Evolutionary conservation across 768 basidiomycete genomes (phyloP).

Genomic region (Psilocybe tampanensis): DNA sequence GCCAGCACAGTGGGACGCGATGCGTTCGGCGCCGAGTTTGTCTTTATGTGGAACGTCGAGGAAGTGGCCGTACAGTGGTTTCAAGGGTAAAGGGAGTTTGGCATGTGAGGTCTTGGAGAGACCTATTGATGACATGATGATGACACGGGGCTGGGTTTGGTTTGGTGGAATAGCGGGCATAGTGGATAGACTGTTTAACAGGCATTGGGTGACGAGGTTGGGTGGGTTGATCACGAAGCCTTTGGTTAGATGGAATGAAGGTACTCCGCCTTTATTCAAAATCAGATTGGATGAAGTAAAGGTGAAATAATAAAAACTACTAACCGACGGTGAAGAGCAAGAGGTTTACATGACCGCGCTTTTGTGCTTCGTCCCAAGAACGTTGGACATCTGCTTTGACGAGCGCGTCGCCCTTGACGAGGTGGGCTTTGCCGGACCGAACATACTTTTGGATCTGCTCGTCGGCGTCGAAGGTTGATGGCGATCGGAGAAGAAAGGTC

Average conservation of each 20-base stretch:
- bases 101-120: slow-evolving; percentile 46
- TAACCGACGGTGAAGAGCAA: slow-evolving; percentile 64
- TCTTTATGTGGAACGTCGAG: slow-evolving; percentile 54
- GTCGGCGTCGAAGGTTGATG: slow-evolving; percentile 55
- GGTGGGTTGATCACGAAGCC: slow-evolving; percentile 51
- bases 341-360: slow-evolving; percentile 45
- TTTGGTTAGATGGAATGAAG: slow-evolving; percentile 45
- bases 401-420: slow-evolving; percentile 66
- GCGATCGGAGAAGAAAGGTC: slow-evolving; percentile 62
- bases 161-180: slow-evolving; percentile 50
- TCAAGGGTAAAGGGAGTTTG: slow-evolving; percentile 48
- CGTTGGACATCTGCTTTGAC: slow-evolving; percentile 49
- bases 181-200: slow-evolving; percentile 59
- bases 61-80: slow-evolving; percentile 49
- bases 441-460: slow-evolving; percentile 53
- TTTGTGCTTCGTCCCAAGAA: slow-evolving; percentile 51
- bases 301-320: too few relatives aligned
- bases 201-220: slow-evolving; percentile 59
- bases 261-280: slow-evolving; percentile 43
- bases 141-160: slow-evolving; percentile 44
- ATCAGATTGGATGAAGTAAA: too few relatives aligned
- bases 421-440: slow-evolving; percentile 48
- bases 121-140: slow-evolving; percentile 57
- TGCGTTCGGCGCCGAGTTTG: slow-evolving; percentile 61
- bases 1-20: slow-evolving; percentile 49